Evolutionary conservation across 2,329 filamentous ascomycete genomes (phyloP).

Genomic region (Claviceps sp.): DNA sequence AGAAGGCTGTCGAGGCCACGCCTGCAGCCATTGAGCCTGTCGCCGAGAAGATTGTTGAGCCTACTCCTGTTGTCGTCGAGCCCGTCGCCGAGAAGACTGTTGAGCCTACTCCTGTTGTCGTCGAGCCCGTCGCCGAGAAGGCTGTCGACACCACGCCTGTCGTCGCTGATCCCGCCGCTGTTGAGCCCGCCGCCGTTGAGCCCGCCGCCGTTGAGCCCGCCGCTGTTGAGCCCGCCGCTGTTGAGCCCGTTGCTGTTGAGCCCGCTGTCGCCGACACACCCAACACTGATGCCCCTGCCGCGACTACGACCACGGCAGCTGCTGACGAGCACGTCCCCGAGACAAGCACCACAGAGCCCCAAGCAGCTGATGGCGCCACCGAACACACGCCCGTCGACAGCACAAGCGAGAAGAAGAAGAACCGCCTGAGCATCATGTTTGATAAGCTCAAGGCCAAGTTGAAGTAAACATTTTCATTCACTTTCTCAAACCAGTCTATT

Average conservation of each 20-base stretch:
- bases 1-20: slow-evolving; percentile 7
- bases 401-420: slow-evolving; percentile 53
- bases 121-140: slow-evolving; percentile 1
- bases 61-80: not conserved
- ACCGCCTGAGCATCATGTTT: slow-evolving; percentile 50
- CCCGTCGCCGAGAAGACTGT: not conserved
- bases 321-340: slow-evolving; percentile 12
- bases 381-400: slow-evolving; percentile 12
- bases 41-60: not conserved
- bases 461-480: slow-evolving; percentile 11
- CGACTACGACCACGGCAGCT: slow-evolving; percentile 6
- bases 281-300: not conserved
- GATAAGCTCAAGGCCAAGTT: slow-evolving; percentile 39
- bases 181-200: not conserved
- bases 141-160: not conserved
- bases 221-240: not conserved
- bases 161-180: not conserved
- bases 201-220: not conserved
- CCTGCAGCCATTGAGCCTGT: not conserved
- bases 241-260: not conserved
- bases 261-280: not conserved
- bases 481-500: not conserved
- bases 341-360: slow-evolving; percentile 9
- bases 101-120: not conserved
- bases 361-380: not conserved